Conservation (phyloP, 2,329 filamentous ascomycete species). For the Plectosphaerella sp. region DNA sequence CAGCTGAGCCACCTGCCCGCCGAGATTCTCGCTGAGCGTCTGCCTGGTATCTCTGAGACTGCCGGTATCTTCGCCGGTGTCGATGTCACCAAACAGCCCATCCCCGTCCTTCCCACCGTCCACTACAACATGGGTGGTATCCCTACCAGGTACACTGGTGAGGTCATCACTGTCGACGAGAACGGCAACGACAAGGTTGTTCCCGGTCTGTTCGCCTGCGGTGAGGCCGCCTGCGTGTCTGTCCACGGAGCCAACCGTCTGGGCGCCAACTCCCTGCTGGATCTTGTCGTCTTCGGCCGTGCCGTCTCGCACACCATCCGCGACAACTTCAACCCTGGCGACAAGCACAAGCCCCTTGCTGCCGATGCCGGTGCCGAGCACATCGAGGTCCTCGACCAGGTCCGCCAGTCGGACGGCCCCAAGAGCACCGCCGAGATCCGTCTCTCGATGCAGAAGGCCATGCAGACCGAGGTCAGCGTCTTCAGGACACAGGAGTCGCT, state of each 20-base stretch:
- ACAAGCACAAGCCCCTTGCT: constrained; percentile 71
- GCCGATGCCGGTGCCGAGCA: constrained; percentile 86
- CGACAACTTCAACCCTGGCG: constrained; percentile 83
- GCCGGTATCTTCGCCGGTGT: constrained; percentile 96
- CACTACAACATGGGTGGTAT: constrained; percentile 99
- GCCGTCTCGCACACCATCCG: constrained; percentile 96
- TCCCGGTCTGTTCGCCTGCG: constrained; percentile 90
- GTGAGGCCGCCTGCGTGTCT: constrained; percentile 95
- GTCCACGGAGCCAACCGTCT: constrained; percentile 98
- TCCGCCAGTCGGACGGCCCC: constrained; percentile 78
- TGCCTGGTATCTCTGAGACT: constrained; percentile 97
- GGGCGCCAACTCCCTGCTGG: constrained; percentile 95
- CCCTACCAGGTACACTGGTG: constrained; percentile 93
- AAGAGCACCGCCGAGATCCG: constrained; percentile 88
- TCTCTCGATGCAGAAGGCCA: constrained; percentile 92
- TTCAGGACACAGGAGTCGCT: constrained; percentile 93
- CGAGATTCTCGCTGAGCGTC: constrained; percentile 89
- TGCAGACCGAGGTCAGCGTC: constrained; percentile 95
- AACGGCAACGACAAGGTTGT: constrained; percentile 88
- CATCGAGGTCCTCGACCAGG: constrained; percentile 79
- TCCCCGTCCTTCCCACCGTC: constrained; percentile 91
- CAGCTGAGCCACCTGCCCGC: constrained; percentile 93
- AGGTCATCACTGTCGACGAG: constrained; percentile 86
- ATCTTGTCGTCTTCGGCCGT: constrained; percentile 95
- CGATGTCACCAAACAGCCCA: constrained; percentile 94